Conservation (phyloP, 805 yeast genomes). For the Saccharomycopsis synnaedendra region DNA sequence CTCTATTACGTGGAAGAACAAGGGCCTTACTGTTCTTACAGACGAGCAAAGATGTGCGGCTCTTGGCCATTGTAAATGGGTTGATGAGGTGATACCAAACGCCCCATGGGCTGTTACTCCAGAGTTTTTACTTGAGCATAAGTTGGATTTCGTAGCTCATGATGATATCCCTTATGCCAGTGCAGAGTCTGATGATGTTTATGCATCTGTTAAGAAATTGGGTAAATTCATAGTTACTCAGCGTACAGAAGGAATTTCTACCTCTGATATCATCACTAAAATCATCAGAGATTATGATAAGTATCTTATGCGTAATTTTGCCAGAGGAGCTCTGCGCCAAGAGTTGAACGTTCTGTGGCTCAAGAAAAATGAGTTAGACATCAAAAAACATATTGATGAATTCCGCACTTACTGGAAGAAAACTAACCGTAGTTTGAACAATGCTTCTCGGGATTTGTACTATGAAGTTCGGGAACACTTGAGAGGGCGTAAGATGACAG, state of each 20-base stretch:
- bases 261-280: conserved; percentile 91
- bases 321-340: conserved; percentile 93
- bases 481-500: conserved; percentile 25
- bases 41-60: conserved; percentile 87
- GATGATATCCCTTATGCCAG: conserved; percentile 94
- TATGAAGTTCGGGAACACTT: conserved; percentile 74
- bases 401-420: conserved; percentile 79
- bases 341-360: conserved; percentile 96
- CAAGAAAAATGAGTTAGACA: conserved; percentile 90
- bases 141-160: conserved; percentile 94
- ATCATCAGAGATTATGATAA: conserved; percentile 94
- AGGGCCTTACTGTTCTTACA: conserved; percentile 85
- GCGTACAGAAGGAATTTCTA: conserved; percentile 92
- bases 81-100: conserved; percentile 86
- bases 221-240: conserved; percentile 93
- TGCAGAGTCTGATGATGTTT: conserved; percentile 83
- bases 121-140: conserved; percentile 65
- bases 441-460: conserved; percentile 71
- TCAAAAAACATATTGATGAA: conserved; percentile 81
- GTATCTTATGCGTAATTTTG: conserved; percentile 92
- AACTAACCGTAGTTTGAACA: conserved; percentile 55
- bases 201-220: conserved; percentile 78
- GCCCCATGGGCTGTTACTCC: conserved; percentile 95
- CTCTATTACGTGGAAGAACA: conserved; percentile 78
- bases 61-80: conserved; percentile 92